Evolutionary conservation across 2,329 filamentous ascomycete species (phyloP).

Genomic region (Reticulascus tulasneorum): DNA sequence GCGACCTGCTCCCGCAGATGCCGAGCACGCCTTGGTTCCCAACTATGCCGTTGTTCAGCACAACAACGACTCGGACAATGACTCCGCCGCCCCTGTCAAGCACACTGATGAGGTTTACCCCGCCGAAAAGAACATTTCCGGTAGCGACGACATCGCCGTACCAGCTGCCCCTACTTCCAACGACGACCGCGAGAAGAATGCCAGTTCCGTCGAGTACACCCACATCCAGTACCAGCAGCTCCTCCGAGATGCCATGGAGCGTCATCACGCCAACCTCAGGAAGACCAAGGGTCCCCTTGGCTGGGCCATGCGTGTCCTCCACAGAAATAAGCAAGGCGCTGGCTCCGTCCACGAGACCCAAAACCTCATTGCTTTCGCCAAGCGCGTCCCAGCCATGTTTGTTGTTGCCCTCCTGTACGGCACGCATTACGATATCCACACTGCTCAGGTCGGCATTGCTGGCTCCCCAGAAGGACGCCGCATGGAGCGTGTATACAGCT

Average conservation of each 20-base stretch:
- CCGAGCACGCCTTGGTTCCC: slow-evolving; percentile 55
- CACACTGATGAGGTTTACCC: slow-evolving; percentile 4
- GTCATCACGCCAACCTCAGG: slow-evolving; percentile 59
- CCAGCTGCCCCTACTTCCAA: slow-evolving; percentile 21
- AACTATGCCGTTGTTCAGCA: slow-evolving; percentile 75
- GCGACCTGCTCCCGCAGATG: slow-evolving; percentile 50
- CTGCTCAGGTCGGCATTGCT: slow-evolving; percentile 63
- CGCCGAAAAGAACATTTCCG: slow-evolving; percentile 32
- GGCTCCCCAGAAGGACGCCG: slow-evolving; percentile 70
- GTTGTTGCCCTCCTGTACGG: slow-evolving; percentile 65
- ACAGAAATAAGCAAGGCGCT: slow-evolving; percentile 67
- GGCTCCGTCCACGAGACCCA: slow-evolving; percentile 69
- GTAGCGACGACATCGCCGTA: slow-evolving; percentile 35
- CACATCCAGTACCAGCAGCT: slow-evolving; percentile 59
- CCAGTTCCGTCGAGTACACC: slow-evolving; percentile 41
- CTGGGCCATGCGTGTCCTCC: slow-evolving; percentile 79
- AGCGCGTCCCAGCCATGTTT: slow-evolving; percentile 65
- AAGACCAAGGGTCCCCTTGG: slow-evolving; percentile 62
- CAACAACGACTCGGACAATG: slow-evolving; percentile 41
- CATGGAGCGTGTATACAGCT: slow-evolving; percentile 63
- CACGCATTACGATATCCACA: slow-evolving; percentile 76
- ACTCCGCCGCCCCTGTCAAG: slow-evolving; percentile 1
- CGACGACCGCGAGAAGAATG: slow-evolving; percentile 37
- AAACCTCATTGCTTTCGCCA: slow-evolving; percentile 62
- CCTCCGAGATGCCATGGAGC: slow-evolving; percentile 49